These are phyloP conservation scores for Cytospora piceicola DNA, from an alignment of 2,329 filamentous ascomycete species.

Conservation along the genomic window DNA sequence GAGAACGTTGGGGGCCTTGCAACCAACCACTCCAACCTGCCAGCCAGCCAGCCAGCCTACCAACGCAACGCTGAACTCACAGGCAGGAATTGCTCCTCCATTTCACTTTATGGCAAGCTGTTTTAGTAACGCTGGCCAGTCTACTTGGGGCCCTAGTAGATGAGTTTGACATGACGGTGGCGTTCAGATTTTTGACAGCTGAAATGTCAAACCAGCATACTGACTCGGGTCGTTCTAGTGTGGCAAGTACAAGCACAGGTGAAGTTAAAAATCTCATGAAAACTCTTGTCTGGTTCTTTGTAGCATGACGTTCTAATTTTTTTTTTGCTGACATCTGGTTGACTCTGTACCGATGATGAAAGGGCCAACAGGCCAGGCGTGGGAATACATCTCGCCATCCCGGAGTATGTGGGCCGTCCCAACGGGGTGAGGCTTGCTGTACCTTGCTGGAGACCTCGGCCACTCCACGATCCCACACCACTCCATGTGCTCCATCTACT, in stretches of 20 bases:
- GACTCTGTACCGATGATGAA: conserved; percentile 7
- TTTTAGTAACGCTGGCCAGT: neutral
- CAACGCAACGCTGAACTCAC: neutral
- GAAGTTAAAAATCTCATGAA: neutral
- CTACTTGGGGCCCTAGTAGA: neutral
- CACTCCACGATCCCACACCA: conserved; percentile 25
- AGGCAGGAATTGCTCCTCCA: neutral
- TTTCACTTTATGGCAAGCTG: neutral
- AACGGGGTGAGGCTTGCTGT: conserved; percentile 23
- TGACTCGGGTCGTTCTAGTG: conserved; percentile 22
- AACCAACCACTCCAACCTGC: too few relatives aligned
- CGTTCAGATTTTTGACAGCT: conserved; percentile 15
- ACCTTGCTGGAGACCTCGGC: conserved; percentile 16
- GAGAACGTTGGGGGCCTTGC: neutral
- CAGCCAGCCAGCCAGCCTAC: too few relatives aligned
- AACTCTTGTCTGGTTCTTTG: conserved; percentile 6
- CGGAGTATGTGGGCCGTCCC: conserved; percentile 17
- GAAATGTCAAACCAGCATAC: neutral
- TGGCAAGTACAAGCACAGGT: conserved; percentile 10
- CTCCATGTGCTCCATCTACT: conserved; percentile 14
- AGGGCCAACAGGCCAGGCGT: conserved; percentile 1
- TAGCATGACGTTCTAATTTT: conserved; percentile 19
- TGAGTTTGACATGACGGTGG: conserved; percentile 20
- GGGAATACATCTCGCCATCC: conserved; percentile 17
- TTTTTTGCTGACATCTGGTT: neutral